Evolutionary conservation across 176 grass and related monocot species (phyloP), one percentile per base, ranked within the genome.

Genomic region (Areca catechu): DNA sequence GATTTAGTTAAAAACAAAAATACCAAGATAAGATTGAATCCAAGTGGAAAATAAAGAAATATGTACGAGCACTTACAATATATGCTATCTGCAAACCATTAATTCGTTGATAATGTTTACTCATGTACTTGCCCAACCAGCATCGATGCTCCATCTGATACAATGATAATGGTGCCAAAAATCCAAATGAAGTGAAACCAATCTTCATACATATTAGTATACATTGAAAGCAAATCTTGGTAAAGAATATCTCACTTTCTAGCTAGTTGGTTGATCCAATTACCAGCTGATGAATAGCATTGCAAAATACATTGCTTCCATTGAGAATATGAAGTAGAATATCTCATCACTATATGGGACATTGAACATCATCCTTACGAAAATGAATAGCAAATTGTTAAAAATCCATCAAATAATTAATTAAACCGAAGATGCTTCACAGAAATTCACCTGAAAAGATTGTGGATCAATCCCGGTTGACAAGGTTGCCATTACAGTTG

Each of bases 211-310:
- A 54, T 6, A 19, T 17, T 14, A 43, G 0, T 5, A 3, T 15
- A 54, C n/a, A 43, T 74, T 76, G 34, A 4, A 25, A 70, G 53
- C 24, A 50, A 63, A 51, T 58, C 18, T 3, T 51, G 34, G 16
- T 19, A 15, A 60, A 29, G 47, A 56, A 72, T 58, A 34, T 6
- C 76, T 76, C 85, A 97, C 93, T 88, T 86, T 73, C 15, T 77
- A 49, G 92, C 15, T 77, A 49, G 92, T 82, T 58, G 80, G 77
- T 72, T 88, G 81, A 69, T 85, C 79, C 48, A 88, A 71, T 53
- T 91, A 80, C 92, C 92, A 97, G 77, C 67, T 97, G 54, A 97
- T 85, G 83, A 97, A 91, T 24, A 97, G 22, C 92, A 97, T 91
- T 34, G 86, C 92, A n/a, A 91, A 91, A 60, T 91, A 88, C 87